Percentiles rank a stretch among this genome's conserved stretches.
Conservation (phyloP, 2,329 filamentous ascomycete species). For the Tetracladium maxilliforme region DNA sequence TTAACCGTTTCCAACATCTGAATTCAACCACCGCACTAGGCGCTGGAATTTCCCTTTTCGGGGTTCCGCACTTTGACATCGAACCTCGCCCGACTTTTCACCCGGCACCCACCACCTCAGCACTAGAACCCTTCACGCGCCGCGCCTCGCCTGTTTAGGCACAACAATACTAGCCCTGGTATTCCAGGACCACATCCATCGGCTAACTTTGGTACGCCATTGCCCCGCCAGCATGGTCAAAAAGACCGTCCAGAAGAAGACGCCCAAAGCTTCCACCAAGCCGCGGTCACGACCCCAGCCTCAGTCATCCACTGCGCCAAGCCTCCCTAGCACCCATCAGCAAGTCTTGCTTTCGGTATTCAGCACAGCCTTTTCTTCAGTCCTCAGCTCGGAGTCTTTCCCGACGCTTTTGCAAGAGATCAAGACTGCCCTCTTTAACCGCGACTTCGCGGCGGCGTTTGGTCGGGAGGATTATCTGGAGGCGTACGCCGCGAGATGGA, state of each 20-base stretch:
- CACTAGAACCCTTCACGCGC: too few relatives aligned
- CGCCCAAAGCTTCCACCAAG: not conserved
- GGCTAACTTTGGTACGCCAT: too few relatives aligned
- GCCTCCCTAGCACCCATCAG: conserved; percentile 37
- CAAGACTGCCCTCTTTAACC: conserved; percentile 72
- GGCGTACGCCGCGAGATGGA: conserved; percentile 84
- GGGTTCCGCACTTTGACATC: too few relatives aligned
- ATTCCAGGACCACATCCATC: too few relatives aligned
- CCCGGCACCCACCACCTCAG: too few relatives aligned
- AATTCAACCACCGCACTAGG: too few relatives aligned
- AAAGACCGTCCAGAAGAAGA: not conserved
- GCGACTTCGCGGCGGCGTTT: conserved; percentile 76
- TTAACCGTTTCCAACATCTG: too few relatives aligned
- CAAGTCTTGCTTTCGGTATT: conserved; percentile 65
- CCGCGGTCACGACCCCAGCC: not conserved
- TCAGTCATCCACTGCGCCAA: conserved; percentile 1
- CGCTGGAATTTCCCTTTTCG: too few relatives aligned
- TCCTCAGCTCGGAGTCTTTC: conserved; percentile 31
- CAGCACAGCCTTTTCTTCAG: conserved; percentile 40
- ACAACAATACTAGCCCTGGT: conserved; percentile 2
- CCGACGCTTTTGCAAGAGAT: conserved; percentile 57
- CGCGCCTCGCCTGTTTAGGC: too few relatives aligned
- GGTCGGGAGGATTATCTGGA: conserved; percentile 54
- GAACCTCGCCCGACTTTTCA: too few relatives aligned
- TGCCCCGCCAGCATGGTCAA: conserved; percentile 1